Base-by-base conservation (phyloP, 192 early-diverging fungal species). In the Coemansia sp. region DNA sequence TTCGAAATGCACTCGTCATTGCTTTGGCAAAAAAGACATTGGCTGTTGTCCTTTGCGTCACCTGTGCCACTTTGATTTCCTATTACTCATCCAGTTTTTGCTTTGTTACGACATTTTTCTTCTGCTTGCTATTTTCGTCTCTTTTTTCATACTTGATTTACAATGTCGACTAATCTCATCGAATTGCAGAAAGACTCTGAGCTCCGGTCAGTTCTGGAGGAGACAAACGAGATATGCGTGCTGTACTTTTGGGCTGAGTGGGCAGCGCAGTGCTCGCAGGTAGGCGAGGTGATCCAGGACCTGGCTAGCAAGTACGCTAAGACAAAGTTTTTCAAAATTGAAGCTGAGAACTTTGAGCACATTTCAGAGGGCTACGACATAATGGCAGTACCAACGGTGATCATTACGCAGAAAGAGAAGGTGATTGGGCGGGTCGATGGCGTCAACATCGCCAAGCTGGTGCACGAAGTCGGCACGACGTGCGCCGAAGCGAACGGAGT, bases 201-300 rank as follows among this genome's bases (percentile, higher is more conserved):
- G 35, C 78, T 81, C 31, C 73, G 69, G 50, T 25, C 35, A 23
- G 45, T 45, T 3, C 74, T 81, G 21, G 78, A 80, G 60, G 29
- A 61, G 25, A 74, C 67, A 31, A 61, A 52, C 50, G 61, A 74
- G 47, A 66, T 47, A 29, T 65, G 82, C 52, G 86, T 88, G 5
- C 69, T 95, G 53, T 92, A 94, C 83, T 97, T 98, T 75, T 94
- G 89, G 88, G 96, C 95, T n/a, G 61, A 74, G 14, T 98, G 93
- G 93, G 91, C 91, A 29, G 86, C 86, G 48, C 89, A 93, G 50
- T 97, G 94, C 82, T 75, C 84, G 67, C 93, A 96, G 77, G 94
- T 98, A 88, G 92, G 93, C 75, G 86, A 87, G 35, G 88, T 98
- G n/a, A 93, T 97, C 72, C 48, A 81, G 53, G 94, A 94, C 69